phyloP scores from a whole-genome alignment of 768 basidiomycete genomes.

The Tricholoma sp. region DNA sequence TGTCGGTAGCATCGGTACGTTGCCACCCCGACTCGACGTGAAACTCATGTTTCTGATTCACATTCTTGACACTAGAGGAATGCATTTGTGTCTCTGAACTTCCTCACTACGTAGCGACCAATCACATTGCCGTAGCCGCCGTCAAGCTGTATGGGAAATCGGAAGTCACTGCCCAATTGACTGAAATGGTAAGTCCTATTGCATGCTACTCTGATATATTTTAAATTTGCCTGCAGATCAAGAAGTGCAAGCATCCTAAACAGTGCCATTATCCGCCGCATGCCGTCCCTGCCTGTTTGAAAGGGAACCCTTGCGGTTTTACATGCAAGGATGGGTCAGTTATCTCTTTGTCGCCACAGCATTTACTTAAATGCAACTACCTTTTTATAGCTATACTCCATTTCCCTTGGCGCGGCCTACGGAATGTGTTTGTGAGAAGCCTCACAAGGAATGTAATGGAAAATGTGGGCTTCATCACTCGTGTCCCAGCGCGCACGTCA shows the following conservation, averaged over 20 bases:
- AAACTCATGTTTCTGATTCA: neutral
- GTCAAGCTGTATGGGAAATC: slow-evolving; percentile 24
- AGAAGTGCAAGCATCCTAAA: slow-evolving; percentile 11
- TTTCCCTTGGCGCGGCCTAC: slow-evolving; percentile 29
- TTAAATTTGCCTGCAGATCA: slow-evolving; percentile 17
- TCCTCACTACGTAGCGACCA: slow-evolving; percentile 27
- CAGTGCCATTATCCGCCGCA: slow-evolving; percentile 38
- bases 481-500: slow-evolving; percentile 29
- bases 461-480: slow-evolving; percentile 34
- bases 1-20: slow-evolving; percentile 28
- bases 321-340: slow-evolving; percentile 40
- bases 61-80: slow-evolving; percentile 20
- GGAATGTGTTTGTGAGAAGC: slow-evolving; percentile 36
- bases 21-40: neutral
- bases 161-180: slow-evolving; percentile 24
- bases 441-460: slow-evolving; percentile 44
- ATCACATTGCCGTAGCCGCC: slow-evolving; percentile 24
- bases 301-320: slow-evolving; percentile 38
- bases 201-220: neutral
- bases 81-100: slow-evolving; percentile 41
- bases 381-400: slow-evolving; percentile 17
- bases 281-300: slow-evolving; percentile 29
- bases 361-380: slow-evolving; percentile 3
- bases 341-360: neutral
- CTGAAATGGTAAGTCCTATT: slow-evolving; percentile 26